Evolutionary conservation across 2,329 filamentous ascomycete species (phyloP).

Genomic region (Monosporascus sp.): DNA sequence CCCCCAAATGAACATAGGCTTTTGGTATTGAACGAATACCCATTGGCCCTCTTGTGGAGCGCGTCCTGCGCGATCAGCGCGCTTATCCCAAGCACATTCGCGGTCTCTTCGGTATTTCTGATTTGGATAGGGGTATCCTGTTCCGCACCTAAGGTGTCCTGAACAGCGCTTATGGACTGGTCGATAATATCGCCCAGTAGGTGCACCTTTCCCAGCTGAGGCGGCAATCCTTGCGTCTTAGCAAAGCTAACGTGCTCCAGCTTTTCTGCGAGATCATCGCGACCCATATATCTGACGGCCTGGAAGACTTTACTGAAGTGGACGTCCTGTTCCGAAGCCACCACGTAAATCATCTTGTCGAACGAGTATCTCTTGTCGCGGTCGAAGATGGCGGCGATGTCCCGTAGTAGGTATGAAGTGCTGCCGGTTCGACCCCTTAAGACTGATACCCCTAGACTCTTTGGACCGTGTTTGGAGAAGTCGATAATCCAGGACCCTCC

Average conservation of each 20-base stretch:
- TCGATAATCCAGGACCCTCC: slow-evolving; percentile 66
- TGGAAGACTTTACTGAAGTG: slow-evolving; percentile 30
- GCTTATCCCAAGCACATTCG: slow-evolving; percentile 6
- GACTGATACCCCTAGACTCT: slow-evolving; percentile 63
- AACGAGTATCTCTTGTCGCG: slow-evolving; percentile 46
- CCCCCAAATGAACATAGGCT: slow-evolving; percentile 81
- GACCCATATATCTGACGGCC: slow-evolving; percentile 31
- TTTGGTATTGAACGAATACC: slow-evolving; percentile 70
- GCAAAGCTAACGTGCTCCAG: slow-evolving; percentile 41
- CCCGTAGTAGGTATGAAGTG: slow-evolving; percentile 63
- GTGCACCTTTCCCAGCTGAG: slow-evolving; percentile 42
- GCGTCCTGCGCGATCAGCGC: slow-evolving; percentile 11
- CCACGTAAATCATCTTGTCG: slow-evolving; percentile 37
- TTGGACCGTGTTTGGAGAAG: slow-evolving; percentile 61
- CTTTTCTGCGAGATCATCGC: slow-evolving; percentile 24
- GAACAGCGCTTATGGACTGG: slow-evolving; percentile 1
- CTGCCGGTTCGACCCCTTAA: slow-evolving; percentile 60
- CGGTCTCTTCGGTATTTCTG: neutral
- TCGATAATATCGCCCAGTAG: slow-evolving; percentile 37
- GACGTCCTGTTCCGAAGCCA: slow-evolving; percentile 28
- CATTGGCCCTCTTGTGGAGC: slow-evolving; percentile 44
- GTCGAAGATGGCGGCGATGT: slow-evolving; percentile 62
- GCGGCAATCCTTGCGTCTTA: slow-evolving; percentile 39
- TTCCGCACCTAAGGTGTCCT: neutral
- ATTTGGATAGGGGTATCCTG: slow-evolving; percentile 1